Percentiles rank a stretch among this genome's conserved stretches.
phyloP scores from a whole-genome alignment of 2,329 filamentous ascomycete genomes.

The Dendrostoma leiphaemia region DNA sequence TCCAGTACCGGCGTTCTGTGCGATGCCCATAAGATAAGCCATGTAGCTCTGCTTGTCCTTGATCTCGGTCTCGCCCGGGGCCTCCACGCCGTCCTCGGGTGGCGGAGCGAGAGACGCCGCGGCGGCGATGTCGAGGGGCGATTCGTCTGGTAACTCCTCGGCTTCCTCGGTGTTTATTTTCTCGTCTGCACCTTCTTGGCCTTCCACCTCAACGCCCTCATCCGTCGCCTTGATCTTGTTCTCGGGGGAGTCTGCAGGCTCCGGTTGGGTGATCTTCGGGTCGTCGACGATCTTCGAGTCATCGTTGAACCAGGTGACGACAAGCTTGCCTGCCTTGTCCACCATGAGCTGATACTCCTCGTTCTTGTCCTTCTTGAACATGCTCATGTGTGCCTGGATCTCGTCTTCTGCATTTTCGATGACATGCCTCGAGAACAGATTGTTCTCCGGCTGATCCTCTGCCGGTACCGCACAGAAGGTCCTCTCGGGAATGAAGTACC shows the following conservation, averaged over 20 bases:
- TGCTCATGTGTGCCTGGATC: conserved; percentile 66
- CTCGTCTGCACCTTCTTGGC: conserved; percentile 21
- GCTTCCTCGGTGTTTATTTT: conserved; percentile 32
- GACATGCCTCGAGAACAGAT: conserved; percentile 50
- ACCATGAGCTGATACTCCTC: conserved; percentile 63
- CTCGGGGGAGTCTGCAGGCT: conserved; percentile 23
- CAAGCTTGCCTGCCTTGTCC: conserved; percentile 54
- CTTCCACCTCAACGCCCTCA: conserved; percentile 18
- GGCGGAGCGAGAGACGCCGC: conserved; percentile 49
- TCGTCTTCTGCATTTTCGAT: conserved; percentile 69
- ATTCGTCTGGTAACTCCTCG: conserved; percentile 38
- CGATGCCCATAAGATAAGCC: conserved; percentile 47
- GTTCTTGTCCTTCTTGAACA: conserved; percentile 64
- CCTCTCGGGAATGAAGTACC: conserved; percentile 62
- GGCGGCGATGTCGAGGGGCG: conserved; percentile 52
- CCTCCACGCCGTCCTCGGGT: conserved; percentile 38
- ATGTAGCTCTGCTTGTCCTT: conserved; percentile 42
- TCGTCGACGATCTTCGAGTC: conserved; percentile 46
- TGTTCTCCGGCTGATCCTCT: conserved; percentile 39
- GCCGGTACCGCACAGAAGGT: conserved; percentile 73
- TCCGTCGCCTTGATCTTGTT: conserved; percentile 26
- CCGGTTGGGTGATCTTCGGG: conserved; percentile 24
- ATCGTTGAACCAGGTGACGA: conserved; percentile 55
- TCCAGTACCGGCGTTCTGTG: conserved; percentile 43
- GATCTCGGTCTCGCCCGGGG: conserved; percentile 29